phyloP scores from a whole-genome alignment of 768 basidiomycete genomes.

The Xerocomus brunneocitrinus region DNA sequence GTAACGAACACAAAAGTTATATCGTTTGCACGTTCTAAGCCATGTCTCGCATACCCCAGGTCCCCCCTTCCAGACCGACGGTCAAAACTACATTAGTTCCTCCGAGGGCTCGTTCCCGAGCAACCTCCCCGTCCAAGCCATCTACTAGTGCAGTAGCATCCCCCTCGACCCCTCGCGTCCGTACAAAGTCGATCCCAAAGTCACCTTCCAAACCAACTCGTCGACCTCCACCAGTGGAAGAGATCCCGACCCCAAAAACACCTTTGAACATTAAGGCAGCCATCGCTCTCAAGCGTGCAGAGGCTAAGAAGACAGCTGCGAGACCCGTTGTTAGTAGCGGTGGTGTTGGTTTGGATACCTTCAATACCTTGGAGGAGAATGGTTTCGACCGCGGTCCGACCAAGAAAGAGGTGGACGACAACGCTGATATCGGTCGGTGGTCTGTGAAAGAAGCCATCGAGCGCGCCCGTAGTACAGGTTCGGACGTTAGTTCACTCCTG shows the following conservation, averaged over 20 bases:
- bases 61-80: constrained; percentile 31
- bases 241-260: constrained; percentile 28
- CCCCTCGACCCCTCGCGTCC: constrained; percentile 29
- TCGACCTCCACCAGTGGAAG: constrained; percentile 19
- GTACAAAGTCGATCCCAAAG: constrained; percentile 36
- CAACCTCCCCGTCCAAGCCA: constrained; percentile 28
- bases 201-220: constrained; percentile 30
- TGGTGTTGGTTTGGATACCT: constrained; percentile 28
- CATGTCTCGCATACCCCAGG: constrained; percentile 42
- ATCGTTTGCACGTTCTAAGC: not conserved
- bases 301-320: constrained; percentile 57
- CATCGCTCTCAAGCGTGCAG: constrained; percentile 74
- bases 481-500: constrained; percentile 30
- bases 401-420: constrained; percentile 41
- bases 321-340: constrained; percentile 24
- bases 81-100: constrained; percentile 26
- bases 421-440: constrained; percentile 54
- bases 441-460: constrained; percentile 73
- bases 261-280: constrained; percentile 64
- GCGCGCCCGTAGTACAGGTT: constrained; percentile 73
- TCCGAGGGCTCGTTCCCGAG: constrained; percentile 30
- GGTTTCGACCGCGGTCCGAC: constrained; percentile 28
- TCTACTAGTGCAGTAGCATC: constrained; percentile 21
- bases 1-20: constrained; percentile 4
- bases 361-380: constrained; percentile 47